Evolutionary conservation across 1,284 basidiomycete species (phyloP).

Genomic region (Ganoderma resinaceum): DNA sequence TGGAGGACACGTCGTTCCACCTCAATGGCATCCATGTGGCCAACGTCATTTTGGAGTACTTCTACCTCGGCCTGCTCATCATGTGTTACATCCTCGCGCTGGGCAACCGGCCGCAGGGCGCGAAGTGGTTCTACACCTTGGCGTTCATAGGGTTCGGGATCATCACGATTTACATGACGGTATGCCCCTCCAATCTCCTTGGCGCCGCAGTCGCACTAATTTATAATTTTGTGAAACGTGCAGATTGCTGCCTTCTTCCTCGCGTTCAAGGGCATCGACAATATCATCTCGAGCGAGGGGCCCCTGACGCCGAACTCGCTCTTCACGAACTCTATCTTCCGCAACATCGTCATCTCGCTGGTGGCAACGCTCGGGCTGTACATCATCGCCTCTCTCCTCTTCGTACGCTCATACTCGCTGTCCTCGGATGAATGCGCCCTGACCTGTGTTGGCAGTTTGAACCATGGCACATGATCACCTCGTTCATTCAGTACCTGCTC

Average conservation of each 20-base stretch:
- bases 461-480: constrained; percentile 93
- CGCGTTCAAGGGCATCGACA: constrained; percentile 80
- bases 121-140: constrained; percentile 82
- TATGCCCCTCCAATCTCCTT: constrained; percentile 44
- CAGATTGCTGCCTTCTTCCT: constrained; percentile 82
- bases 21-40: constrained; percentile 70
- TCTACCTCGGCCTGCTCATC: constrained; percentile 87
- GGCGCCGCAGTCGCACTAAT: neutral
- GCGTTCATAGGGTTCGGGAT: constrained; percentile 86
- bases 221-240: constrained; percentile 19
- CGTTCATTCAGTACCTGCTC: constrained; percentile 92
- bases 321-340: constrained; percentile 81
- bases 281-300: constrained; percentile 56
- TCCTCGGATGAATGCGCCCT: neutral
- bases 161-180: constrained; percentile 94
- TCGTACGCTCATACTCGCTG: constrained; percentile 60
- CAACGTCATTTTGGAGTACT: constrained; percentile 85
- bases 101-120: constrained; percentile 92
- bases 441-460: constrained; percentile 63
- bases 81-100: constrained; percentile 92
- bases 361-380: constrained; percentile 90
- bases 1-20: constrained; percentile 69
- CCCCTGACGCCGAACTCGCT: constrained; percentile 60
- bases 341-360: constrained; percentile 86
- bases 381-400: constrained; percentile 79